Conservation (phyloP, 176 grass and related monocot species). For the Musa beccarii region DNA sequence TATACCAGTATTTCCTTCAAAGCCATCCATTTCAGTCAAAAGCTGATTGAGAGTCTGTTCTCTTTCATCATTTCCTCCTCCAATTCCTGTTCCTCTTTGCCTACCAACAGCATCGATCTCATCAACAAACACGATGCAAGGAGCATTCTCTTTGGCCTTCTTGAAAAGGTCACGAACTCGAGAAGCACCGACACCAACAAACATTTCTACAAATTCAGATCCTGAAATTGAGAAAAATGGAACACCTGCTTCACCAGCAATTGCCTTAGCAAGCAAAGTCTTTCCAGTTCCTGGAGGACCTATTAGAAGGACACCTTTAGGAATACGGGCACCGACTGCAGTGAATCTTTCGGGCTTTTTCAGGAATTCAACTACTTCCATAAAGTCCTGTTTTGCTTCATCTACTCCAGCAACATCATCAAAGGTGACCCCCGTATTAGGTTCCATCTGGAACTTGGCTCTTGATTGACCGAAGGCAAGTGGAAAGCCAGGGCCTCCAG, state of each 20-base stretch:
- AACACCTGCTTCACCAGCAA: conserved; percentile 95
- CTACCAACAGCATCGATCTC: too few relatives aligned
- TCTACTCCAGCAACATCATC: conserved; percentile 94
- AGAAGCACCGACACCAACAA: conserved; percentile 94
- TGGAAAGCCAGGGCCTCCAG: conserved; percentile 79
- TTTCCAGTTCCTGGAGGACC: conserved; percentile 95
- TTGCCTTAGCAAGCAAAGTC: conserved; percentile 94
- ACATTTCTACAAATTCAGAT: conserved; percentile 99
- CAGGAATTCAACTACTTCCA: conserved; percentile 98
- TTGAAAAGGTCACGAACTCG: conserved; percentile 95
- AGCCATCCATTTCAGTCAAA: too few relatives aligned
- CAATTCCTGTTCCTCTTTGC: too few relatives aligned
- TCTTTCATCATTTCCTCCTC: too few relatives aligned
- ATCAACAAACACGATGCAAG: conserved; percentile 83
- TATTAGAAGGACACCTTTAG: conserved; percentile 95
- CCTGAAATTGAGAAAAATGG: conserved; percentile 96
- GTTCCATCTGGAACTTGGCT: conserved; percentile 99
- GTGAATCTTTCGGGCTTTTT: conserved; percentile 97
- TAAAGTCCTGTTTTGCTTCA: conserved; percentile 94
- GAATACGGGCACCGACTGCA: conserved; percentile 92
- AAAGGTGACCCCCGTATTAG: conserved; percentile 93
- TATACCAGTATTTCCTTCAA: conserved; percentile 58
- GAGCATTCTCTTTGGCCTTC: conserved; percentile 98
- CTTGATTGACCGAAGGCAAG: conserved; percentile 82
- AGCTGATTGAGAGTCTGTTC: too few relatives aligned